Percentiles rank a stretch among this genome's conserved stretches.
Conservation (phyloP, 352 stramenopile genomes). For the Pythium folliculosum region DNA sequence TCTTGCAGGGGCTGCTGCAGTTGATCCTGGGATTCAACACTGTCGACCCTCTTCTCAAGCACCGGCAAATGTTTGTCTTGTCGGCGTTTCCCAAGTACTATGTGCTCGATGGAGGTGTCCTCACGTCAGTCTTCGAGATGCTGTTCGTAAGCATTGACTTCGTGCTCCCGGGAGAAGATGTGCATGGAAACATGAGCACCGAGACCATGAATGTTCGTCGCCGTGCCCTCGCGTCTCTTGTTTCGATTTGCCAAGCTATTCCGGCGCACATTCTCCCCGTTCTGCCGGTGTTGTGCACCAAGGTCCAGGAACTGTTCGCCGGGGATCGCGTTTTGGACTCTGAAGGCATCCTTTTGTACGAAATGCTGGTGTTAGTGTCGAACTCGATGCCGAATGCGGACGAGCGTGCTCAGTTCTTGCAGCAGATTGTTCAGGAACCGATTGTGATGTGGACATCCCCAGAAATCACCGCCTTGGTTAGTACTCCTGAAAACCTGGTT, state of each 20-base stretch:
- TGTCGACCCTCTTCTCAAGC: constrained; percentile 69
- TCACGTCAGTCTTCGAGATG: constrained; percentile 76
- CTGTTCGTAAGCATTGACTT: constrained; percentile 79
- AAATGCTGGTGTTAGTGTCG: constrained; percentile 81
- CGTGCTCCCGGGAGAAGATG: constrained; percentile 61
- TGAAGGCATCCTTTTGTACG: constrained; percentile 77
- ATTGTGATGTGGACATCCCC: constrained; percentile 62
- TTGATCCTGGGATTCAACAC: constrained; percentile 57
- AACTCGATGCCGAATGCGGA: constrained; percentile 73
- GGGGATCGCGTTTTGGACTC: constrained; percentile 70
- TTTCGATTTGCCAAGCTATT: constrained; percentile 78
- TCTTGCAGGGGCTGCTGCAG: constrained; percentile 51
- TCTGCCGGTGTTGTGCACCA: constrained; percentile 65
- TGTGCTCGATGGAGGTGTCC: constrained; percentile 48
- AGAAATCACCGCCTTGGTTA: constrained; percentile 66
- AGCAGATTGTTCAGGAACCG: constrained; percentile 74
- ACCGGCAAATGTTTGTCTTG: constrained; percentile 68
- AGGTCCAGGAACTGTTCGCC: constrained; percentile 74
- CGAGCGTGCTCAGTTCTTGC: constrained; percentile 63
- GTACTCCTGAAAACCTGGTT: constrained; percentile 55
- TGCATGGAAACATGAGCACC: constrained; percentile 65
- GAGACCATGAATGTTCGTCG: constrained; percentile 72
- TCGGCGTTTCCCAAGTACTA: constrained; percentile 81
- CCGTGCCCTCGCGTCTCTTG: constrained; percentile 64
- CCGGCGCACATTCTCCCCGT: constrained; percentile 75